A percentile compares a stretch with the other conserved stretches of the same genome.
Evolutionary conservation across 2,329 filamentous ascomycete genomes (phyloP).

Genomic region (Fusarium anguioides): DNA sequence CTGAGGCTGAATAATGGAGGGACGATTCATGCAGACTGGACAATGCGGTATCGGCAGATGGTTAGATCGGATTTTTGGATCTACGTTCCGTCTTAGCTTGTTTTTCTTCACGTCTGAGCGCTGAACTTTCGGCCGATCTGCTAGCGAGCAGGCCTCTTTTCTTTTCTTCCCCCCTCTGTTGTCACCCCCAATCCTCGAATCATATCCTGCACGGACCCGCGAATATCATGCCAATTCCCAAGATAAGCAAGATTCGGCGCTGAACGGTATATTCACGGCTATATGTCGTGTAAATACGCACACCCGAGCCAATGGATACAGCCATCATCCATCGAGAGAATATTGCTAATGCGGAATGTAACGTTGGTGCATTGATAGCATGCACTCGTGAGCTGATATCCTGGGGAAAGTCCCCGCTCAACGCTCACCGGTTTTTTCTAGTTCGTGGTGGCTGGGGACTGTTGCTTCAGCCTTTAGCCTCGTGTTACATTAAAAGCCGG

Average conservation of each 20-base stretch:
- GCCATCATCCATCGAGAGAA: not conserved
- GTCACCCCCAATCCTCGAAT: not conserved
- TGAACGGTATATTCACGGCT: not conserved
- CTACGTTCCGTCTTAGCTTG: slow-evolving; percentile 3
- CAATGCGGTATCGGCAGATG: not conserved
- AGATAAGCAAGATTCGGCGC: not conserved
- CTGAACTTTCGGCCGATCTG: not conserved
- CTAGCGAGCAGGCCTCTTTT: not conserved
- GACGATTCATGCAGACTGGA: slow-evolving; percentile 1
- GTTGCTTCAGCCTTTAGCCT: slow-evolving; percentile 8
- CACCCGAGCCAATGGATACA: slow-evolving; percentile 6
- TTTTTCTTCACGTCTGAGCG: not conserved
- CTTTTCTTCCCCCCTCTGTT: not conserved
- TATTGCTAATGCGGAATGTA: not conserved
- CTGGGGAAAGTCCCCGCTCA: slow-evolving; percentile 5
- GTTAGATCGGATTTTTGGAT: slow-evolving; percentile 18
- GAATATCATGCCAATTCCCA: not conserved
- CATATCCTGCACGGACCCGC: slow-evolving; percentile 6
- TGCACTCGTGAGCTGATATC: not conserved
- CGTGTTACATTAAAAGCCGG: slow-evolving; percentile 3
- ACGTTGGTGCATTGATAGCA: slow-evolving; percentile 6
- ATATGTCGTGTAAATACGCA: slow-evolving; percentile 7
- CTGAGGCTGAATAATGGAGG: slow-evolving; percentile 16
- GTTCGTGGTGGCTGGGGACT: slow-evolving; percentile 9
- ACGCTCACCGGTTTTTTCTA: slow-evolving; percentile 8